Base-by-base conservation (phyloP, 2,329 filamentous ascomycete species). In the Ambrosiella beaveri region DNA sequence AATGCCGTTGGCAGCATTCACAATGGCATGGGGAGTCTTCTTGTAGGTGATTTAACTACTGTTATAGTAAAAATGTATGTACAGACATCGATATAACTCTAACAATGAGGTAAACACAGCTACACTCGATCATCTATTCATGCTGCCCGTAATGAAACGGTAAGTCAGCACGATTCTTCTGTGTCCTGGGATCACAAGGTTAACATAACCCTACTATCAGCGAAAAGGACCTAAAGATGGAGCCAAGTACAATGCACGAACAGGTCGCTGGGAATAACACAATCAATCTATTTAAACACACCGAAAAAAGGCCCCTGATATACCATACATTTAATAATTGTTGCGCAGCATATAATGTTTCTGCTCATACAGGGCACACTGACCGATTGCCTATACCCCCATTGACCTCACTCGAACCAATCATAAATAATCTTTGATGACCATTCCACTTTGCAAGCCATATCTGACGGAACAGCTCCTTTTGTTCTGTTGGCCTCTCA, bases 1-100 rank as follows among this genome's bases (percentile, higher is more conserved):
- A 60, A 74, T 74, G 57, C 76, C 76, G 7, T 65, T 74, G 19
- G 76, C 76, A 15, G 76, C 76, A 44, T 77, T 77, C 61, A 74
- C 73, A 15, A 79, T 79, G 76, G 76, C 76, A 2, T 68, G 71
- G 52, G 65, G 78, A 11, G 67, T 78, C 19, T 74, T 78, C 59
- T 73, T 73, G 68, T 74, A 66, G 64, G 70, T 60, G 53, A 8
- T 12, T 19, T 9, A 3, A 2, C 1, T 4, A 44, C 13, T n/a
- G 11, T 1, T 27, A 27, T 4, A 27, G 27, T 27, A 4, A 5
- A 2, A 27, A 27, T 4, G 27, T 27, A 27, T 27, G 27, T 27
- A 27, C 5, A 5, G 27, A 27, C 27, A 27, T 27, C 5, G 27
- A 27, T 27, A 27, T 27, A 27, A 5, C 27, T 8, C 36, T 38